Conservation (phyloP, 768 basidiomycete species). For the Amanita subjunquillea region DNA sequence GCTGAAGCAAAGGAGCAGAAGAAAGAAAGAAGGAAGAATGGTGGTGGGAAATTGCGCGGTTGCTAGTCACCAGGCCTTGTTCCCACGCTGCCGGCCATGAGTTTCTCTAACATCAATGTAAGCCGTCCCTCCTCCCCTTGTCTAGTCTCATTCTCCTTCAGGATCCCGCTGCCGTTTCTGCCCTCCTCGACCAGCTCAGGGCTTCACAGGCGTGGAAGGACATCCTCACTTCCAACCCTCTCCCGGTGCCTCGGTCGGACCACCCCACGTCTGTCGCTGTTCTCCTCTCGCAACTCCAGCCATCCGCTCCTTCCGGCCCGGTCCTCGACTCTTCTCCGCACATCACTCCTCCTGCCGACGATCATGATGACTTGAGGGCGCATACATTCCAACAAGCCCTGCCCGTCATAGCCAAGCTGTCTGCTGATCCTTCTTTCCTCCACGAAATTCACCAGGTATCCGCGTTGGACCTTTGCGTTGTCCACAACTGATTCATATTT, state of each 20-base stretch:
- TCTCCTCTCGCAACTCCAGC: constrained; percentile 50
- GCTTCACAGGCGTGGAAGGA: constrained; percentile 65
- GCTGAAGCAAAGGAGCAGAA: constrained; percentile 29
- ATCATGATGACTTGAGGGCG: constrained; percentile 31
- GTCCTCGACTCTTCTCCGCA: not conserved
- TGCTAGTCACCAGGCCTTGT: constrained; percentile 28
- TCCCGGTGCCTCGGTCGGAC: constrained; percentile 3
- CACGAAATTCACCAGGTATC: constrained; percentile 39
- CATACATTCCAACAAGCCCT: constrained; percentile 65
- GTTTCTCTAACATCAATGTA: constrained; percentile 52
- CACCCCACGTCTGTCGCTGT: constrained; percentile 37
- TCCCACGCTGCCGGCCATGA: constrained; percentile 28
- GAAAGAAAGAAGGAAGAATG: constrained; percentile 33
- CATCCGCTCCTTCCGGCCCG: not conserved
- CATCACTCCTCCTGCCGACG: not conserved
- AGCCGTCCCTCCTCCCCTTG: constrained; percentile 4
- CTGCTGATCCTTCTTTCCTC: constrained; percentile 42
- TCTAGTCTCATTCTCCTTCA: constrained; percentile 16
- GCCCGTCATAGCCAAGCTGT: constrained; percentile 50
- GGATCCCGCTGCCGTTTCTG: constrained; percentile 59
- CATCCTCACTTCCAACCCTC: constrained; percentile 1
- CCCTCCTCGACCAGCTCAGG: constrained; percentile 61
- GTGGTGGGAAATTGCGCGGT: constrained; percentile 30
- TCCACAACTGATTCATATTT: not conserved
- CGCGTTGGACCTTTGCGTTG: not conserved